These are phyloP conservation scores for Pleurotus djamor DNA, from an alignment of 768 basidiomycete species.

Conservation along the genomic window DNA sequence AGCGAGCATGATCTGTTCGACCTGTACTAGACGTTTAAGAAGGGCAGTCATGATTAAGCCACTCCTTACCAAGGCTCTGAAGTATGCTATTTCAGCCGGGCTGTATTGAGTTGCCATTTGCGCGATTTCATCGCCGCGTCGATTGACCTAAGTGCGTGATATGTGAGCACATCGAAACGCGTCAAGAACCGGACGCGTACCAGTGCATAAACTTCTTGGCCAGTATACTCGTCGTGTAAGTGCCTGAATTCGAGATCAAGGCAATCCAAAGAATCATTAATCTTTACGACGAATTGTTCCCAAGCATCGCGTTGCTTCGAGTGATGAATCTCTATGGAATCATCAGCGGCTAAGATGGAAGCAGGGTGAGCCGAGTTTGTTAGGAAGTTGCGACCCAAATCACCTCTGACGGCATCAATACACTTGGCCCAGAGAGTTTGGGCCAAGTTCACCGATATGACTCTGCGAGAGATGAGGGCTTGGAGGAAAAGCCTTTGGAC, in stretches of 20 bases:
- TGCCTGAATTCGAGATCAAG: constrained; percentile 74
- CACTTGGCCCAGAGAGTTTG: constrained; percentile 67
- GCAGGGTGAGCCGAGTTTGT: constrained; percentile 9
- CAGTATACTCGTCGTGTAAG: constrained; percentile 60
- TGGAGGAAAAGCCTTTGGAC: constrained; percentile 80
- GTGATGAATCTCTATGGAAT: constrained; percentile 43
- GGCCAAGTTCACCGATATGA: constrained; percentile 64
- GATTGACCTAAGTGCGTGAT: constrained; percentile 60
- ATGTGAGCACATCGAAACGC: neutral
- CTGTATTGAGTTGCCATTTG: constrained; percentile 85
- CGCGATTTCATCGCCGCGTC: constrained; percentile 76
- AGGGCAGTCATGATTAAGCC: too few species aligned
- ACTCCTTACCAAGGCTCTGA: constrained; percentile 71
- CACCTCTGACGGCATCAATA: constrained; percentile 67
- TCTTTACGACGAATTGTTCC: constrained; percentile 52
- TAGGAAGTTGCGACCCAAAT: constrained; percentile 3
- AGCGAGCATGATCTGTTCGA: constrained; percentile 86
- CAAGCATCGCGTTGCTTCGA: constrained; percentile 45
- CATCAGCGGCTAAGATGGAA: constrained; percentile 44
- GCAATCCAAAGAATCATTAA: constrained; percentile 65
- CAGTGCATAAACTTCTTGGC: constrained; percentile 64
- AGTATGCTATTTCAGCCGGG: constrained; percentile 76
- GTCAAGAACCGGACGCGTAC: constrained; percentile 39
- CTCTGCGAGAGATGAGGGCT: constrained; percentile 67
- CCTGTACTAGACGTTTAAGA: constrained; percentile 33